Conservation (phyloP, 2,329 filamentous ascomycete species). For the Aureobasidium melanogenum region DNA sequence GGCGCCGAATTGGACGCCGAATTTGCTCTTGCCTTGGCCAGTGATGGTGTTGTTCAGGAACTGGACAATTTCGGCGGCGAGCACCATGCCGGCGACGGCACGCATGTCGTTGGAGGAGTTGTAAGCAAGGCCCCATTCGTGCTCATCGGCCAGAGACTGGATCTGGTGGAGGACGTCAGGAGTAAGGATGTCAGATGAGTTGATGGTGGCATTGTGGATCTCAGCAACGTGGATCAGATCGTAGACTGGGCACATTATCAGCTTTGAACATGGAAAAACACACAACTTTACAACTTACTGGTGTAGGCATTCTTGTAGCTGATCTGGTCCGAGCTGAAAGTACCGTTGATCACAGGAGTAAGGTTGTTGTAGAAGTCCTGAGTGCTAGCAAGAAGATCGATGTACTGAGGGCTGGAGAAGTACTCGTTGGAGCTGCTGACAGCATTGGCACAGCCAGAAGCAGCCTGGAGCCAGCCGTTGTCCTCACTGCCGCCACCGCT, state of each 20-base stretch:
- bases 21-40: conserved; percentile 29
- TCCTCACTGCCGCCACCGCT: conserved; percentile 38
- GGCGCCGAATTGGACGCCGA: conserved; percentile 51
- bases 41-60: conserved; percentile 38
- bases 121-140: conserved; percentile 78
- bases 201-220: conserved; percentile 56
- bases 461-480: conserved; percentile 49
- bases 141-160: conserved; percentile 63
- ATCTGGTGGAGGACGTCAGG: conserved; percentile 52
- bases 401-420: conserved; percentile 45
- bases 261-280: background rate
- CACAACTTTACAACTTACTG: conserved; percentile 40
- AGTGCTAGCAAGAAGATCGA: conserved; percentile 38
- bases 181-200: conserved; percentile 50
- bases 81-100: conserved; percentile 39
- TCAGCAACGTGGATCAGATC: conserved; percentile 54
- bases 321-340: conserved; percentile 40
- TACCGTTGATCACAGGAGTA: conserved; percentile 43
- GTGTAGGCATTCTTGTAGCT: conserved; percentile 56
- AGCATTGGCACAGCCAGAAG: conserved; percentile 47
- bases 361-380: conserved; percentile 45
- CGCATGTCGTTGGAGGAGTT: conserved; percentile 48
- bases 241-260: conserved; percentile 34
- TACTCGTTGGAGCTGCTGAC: conserved; percentile 51
- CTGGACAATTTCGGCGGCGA: conserved; percentile 37